These are phyloP conservation scores for Suillus variegatus DNA, from an alignment of 768 basidiomycete species.

Conservation along the genomic window DNA sequence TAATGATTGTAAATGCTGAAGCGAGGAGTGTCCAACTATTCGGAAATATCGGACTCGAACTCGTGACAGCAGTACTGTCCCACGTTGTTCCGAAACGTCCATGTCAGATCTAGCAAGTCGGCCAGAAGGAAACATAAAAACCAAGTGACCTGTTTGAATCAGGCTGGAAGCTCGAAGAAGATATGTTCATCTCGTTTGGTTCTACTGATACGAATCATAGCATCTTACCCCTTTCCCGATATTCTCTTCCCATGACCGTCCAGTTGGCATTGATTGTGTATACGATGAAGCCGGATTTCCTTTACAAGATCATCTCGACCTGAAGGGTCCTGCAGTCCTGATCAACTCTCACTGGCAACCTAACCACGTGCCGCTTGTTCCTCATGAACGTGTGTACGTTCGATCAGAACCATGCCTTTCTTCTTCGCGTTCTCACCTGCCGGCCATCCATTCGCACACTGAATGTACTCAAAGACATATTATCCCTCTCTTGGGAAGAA, in stretches of 20 bases:
- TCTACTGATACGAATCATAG: neutral
- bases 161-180: too few species aligned
- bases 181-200: neutral
- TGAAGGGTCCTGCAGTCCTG: neutral
- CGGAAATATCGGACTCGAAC: neutral
- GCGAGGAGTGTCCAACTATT: neutral
- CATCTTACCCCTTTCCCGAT: neutral
- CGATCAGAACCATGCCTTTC: neutral
- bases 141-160: neutral
- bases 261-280: neutral
- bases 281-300: neutral
- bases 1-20: neutral
- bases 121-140: neutral
- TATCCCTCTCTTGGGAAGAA: neutral
- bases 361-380: slow-evolving; percentile 8
- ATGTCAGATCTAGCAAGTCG: too few species aligned
- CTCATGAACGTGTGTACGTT: neutral
- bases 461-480: neutral
- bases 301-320: slow-evolving; percentile 1
- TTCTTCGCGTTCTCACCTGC: neutral
- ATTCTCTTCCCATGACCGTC: neutral
- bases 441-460: neutral
- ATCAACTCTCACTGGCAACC: neutral
- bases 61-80: neutral
- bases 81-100: too few species aligned